Evolutionary conservation across 805 yeast genomes (phyloP), one percentile per base, ranked within the genome.

Genomic region (Saturnispora saitoi): DNA sequence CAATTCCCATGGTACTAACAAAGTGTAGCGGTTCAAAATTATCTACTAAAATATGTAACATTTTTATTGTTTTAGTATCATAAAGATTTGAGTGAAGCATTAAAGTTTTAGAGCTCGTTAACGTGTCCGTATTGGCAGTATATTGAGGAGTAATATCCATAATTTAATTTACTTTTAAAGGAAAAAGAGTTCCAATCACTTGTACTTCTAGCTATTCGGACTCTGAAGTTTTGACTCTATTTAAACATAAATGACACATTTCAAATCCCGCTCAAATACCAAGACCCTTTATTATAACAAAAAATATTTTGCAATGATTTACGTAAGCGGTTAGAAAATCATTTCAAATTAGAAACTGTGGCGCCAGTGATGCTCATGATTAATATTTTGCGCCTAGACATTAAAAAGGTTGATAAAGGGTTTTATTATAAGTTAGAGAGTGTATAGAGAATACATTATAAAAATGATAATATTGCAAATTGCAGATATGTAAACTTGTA

Each of bases 1-100:
- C 95, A 3, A 83, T 75, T 2, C 95, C 96, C 96, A 89, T 89
- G n/a, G 81, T 76, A 43, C 79, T 70, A 24, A 84, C 82, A 65
- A 81, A 87, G 73, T 81, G 81, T 7, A 71, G 70, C 1, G 87
- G 85, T 32, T 69, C 67, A 53, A 72, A 71, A 20, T 34, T 29
- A 17, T 30, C 15, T 2, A 53, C 29, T 11, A 53, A 12, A 14
- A 50, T 20, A 34, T 53, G 52, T 4, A 49, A 15, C 5, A 32
- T 12, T n/a, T 15, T 38, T 37, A 24, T 39, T 32, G 29, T n/a
- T 19, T 11, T 24, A 29, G 12, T 29, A 28, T 20, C 19, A 17
- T 14, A 34, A 34, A 17, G 12, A 15, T 19, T 17, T 15, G 20
- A 14, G 20, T 17, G 11, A 9, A 20, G 17, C 24, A 34, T 34